Evolutionary conservation across 306 rosid genomes (phyloP).

Genomic region (Sphenostylis stenocarpa): DNA sequence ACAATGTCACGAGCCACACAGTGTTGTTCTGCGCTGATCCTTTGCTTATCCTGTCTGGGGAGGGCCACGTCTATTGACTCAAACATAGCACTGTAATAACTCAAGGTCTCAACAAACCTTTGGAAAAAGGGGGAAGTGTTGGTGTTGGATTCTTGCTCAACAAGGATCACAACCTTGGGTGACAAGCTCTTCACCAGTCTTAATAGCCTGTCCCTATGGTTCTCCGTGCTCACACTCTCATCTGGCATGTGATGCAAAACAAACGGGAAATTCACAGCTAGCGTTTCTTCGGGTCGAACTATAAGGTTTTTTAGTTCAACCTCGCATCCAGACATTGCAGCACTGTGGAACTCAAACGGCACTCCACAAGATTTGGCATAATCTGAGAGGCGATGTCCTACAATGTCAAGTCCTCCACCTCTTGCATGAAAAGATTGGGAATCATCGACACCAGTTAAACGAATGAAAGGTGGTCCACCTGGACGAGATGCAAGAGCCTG

Average conservation of each 20-base stretch:
- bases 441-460: constrained; percentile 86
- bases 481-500: constrained; percentile 59
- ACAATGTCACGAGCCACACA: constrained; percentile 95
- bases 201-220: constrained; percentile 79
- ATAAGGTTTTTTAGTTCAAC: constrained; percentile 52
- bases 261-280: constrained; percentile 79
- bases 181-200: constrained; percentile 77
- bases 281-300: constrained; percentile 60
- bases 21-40: constrained; percentile 82
- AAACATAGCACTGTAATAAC: constrained; percentile 80
- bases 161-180: constrained; percentile 76
- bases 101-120: constrained; percentile 73
- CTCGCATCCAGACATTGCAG: constrained; percentile 71
- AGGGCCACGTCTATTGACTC: constrained; percentile 70
- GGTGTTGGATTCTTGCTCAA: constrained; percentile 96
- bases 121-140: constrained; percentile 79
- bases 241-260: constrained; percentile 93
- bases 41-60: constrained; percentile 56
- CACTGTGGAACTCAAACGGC: constrained; percentile 79
- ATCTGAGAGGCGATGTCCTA: constrained; percentile 50
- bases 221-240: constrained; percentile 91
- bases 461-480: constrained; percentile 61
- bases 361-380: constrained; percentile 49
- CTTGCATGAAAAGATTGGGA: constrained; percentile 82
- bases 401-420: constrained; percentile 86